These are phyloP conservation scores for Globisporangium heterothallicum DNA, from an alignment of 352 stramenopile genomes.

Conservation along the genomic window DNA sequence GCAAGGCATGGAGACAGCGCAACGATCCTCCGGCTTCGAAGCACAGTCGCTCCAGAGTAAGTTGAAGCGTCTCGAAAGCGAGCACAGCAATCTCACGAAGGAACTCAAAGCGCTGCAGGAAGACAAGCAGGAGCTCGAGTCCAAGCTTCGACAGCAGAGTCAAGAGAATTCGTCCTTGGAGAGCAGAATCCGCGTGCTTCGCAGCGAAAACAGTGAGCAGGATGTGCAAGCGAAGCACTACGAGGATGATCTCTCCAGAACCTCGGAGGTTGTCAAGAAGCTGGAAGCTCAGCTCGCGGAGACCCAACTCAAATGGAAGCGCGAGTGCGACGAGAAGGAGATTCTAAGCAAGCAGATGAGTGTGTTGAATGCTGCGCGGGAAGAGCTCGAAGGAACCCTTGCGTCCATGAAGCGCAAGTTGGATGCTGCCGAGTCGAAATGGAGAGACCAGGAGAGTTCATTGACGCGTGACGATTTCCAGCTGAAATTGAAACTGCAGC, in stretches of 20 bases:
- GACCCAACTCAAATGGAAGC: conserved; percentile 11
- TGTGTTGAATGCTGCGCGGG: conserved; percentile 7
- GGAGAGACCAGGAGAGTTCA: conserved; percentile 15
- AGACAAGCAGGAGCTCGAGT: conserved; percentile 21
- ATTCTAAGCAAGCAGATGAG: conserved; percentile 9
- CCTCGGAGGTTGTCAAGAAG: conserved; percentile 10
- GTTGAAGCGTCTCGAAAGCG: conserved; percentile 27
- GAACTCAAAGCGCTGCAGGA: conserved; percentile 21
- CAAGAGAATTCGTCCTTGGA: conserved; percentile 23
- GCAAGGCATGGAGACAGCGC: conserved; percentile 17
- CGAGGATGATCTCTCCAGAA: conserved; percentile 21
- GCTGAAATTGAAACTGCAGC: conserved; percentile 35
- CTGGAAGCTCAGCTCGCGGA: conserved; percentile 15
- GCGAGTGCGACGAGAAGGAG: conserved; percentile 16
- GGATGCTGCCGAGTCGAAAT: conserved; percentile 16
- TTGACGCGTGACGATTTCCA: conserved; percentile 19
- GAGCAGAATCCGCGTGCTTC: conserved; percentile 18
- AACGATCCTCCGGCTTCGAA: conserved; percentile 16
- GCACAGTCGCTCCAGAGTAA: conserved; percentile 26
- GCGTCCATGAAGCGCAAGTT: conserved; percentile 12
- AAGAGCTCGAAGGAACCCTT: conserved; percentile 13
- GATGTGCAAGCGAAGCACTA: conserved; percentile 13
- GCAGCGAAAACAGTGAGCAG: conserved; percentile 26
- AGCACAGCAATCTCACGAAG: conserved; percentile 16
- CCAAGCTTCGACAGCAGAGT: conserved; percentile 17